Conservation (phyloP, 2,329 filamentous ascomycete genomes). For the Ophiocordyceps polyrhachis-furcata region DNA sequence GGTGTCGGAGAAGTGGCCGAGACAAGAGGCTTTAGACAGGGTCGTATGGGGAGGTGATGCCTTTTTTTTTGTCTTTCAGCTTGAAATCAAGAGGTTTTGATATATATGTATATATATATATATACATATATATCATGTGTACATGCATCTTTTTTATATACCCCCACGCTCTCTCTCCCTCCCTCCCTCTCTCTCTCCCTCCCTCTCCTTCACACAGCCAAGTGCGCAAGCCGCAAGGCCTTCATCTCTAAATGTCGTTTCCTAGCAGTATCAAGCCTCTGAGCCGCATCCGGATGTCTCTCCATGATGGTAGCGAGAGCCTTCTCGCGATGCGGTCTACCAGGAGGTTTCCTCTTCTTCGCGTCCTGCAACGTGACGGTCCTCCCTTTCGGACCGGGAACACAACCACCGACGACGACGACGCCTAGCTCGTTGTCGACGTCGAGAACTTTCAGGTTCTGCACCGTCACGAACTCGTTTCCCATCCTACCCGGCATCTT, state of each 20-base stretch:
- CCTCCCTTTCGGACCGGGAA: slow-evolving; percentile 76
- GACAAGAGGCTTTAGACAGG: neutral
- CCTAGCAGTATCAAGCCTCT: slow-evolving; percentile 28
- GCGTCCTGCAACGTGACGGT: slow-evolving; percentile 78
- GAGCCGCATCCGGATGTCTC: slow-evolving; percentile 26
- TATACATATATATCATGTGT: no score
- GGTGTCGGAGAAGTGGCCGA: neutral
- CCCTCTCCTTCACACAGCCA: no score
- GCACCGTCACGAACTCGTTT: slow-evolving; percentile 67
- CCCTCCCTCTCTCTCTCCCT: no score
- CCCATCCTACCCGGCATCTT: slow-evolving; percentile 98
- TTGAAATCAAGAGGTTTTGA: no score
- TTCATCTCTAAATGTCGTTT: slow-evolving; percentile 34
- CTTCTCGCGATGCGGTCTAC: slow-evolving; percentile 28
- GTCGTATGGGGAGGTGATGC: neutral
- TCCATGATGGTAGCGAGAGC: slow-evolving; percentile 23
- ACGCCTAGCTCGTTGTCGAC: slow-evolving; percentile 76
- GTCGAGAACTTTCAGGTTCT: slow-evolving; percentile 79
- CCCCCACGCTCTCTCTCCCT: no score
- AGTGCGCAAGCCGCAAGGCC: slow-evolving; percentile 20
- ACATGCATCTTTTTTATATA: neutral
- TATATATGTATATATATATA: no score
- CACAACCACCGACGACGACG: slow-evolving; percentile 69
- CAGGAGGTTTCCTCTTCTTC: slow-evolving; percentile 56
- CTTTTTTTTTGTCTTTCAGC: no score